These are phyloP conservation scores for Quercus cerris DNA, from an alignment of 306 rosid genomes.

Conservation along the genomic window DNA sequence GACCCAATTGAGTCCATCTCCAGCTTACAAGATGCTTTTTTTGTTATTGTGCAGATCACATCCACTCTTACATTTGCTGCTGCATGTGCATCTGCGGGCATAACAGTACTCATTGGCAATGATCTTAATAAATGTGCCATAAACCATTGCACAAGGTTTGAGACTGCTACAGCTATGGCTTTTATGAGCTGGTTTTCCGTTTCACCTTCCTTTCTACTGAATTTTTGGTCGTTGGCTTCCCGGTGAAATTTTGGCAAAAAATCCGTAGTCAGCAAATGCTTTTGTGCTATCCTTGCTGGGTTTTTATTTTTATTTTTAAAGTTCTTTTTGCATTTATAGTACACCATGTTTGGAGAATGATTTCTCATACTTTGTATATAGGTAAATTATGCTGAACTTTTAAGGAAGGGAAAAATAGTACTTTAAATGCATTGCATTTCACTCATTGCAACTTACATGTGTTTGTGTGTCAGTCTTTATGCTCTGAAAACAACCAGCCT, in stretches of 20 bases:
- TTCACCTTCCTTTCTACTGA: slow-evolving; percentile 40
- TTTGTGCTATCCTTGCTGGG: neutral
- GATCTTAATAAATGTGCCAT: slow-evolving; percentile 31
- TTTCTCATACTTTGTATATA: slow-evolving; percentile 1
- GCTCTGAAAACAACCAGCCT: too few species aligned
- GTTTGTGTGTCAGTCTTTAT: too few species aligned
- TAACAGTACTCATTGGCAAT: slow-evolving; percentile 36
- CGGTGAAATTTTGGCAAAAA: slow-evolving; percentile 3
- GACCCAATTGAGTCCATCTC: neutral
- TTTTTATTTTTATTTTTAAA: neutral
- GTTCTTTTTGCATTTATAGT: neutral
- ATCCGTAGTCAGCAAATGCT: neutral
- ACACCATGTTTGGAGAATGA: neutral
- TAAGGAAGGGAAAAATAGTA: neutral
- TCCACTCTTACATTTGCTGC: slow-evolving; percentile 46
- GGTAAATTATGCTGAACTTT: neutral
- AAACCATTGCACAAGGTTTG: slow-evolving; percentile 33
- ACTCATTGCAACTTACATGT: neutral
- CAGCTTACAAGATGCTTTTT: neutral
- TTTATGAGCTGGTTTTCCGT: slow-evolving; percentile 45
- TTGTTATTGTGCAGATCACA: slow-evolving; percentile 23
- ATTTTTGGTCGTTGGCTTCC: slow-evolving; percentile 45
- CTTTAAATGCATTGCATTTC: neutral
- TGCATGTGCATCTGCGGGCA: slow-evolving; percentile 48
- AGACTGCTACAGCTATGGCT: slow-evolving; percentile 48